Conservation (phyloP, 2,329 filamentous ascomycete genomes). For the Fusarium duplospermum region DNA sequence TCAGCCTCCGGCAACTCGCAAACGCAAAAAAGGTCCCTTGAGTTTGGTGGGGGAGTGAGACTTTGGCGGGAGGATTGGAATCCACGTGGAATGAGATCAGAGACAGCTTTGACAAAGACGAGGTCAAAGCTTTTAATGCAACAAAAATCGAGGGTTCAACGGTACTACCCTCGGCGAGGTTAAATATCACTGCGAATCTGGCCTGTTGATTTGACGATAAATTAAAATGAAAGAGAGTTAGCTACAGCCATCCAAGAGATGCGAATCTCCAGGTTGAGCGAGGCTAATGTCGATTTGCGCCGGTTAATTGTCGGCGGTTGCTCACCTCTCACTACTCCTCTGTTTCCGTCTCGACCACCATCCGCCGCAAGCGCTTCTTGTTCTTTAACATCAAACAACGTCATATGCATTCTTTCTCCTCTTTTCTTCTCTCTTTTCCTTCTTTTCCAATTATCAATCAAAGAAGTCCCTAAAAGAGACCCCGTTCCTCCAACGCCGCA, state of each 20-base stretch:
- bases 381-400: constrained; percentile 18
- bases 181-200: not conserved
- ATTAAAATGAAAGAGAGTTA: not conserved
- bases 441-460: not conserved
- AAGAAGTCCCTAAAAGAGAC: not conserved
- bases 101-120: not conserved
- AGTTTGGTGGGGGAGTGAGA: constrained; percentile 30
- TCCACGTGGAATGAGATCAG: constrained; percentile 28
- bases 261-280: not conserved
- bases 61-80: constrained; percentile 18
- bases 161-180: not conserved
- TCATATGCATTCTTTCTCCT: constrained; percentile 22
- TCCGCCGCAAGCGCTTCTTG: constrained; percentile 5
- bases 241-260: not conserved
- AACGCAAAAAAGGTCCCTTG: constrained; percentile 13
- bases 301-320: constrained; percentile 47
- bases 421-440: constrained; percentile 12
- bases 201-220: not conserved
- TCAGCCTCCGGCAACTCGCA: constrained; percentile 1
- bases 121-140: constrained; percentile 16
- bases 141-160: not conserved
- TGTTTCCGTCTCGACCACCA: constrained; percentile 25
- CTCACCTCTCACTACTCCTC: constrained; percentile 22
- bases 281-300: constrained; percentile 35
- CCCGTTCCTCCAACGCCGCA: not conserved